Evolutionary conservation across 1,284 basidiomycete species (phyloP).

Genomic region (Boletus chippewaensis): DNA sequence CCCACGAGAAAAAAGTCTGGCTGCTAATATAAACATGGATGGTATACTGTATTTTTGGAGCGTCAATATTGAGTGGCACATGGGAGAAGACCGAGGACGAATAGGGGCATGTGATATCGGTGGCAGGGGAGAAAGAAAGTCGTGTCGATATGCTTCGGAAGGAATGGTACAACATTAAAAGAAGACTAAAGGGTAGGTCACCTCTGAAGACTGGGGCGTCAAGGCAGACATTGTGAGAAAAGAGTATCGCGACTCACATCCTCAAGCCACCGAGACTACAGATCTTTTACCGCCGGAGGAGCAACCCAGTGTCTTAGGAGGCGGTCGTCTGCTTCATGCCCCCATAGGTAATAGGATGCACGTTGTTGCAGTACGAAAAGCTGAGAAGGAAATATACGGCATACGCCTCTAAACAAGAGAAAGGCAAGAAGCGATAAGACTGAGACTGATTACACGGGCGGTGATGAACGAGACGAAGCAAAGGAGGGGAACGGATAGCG

Average conservation of each 20-base stretch:
- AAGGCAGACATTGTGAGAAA: not conserved
- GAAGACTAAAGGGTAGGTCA: not conserved
- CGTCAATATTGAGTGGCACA: not conserved
- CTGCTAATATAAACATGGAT: not conserved
- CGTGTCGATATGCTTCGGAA: constrained; percentile 1
- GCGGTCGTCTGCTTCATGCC: constrained; percentile 21
- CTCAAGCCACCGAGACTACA: constrained; percentile 11
- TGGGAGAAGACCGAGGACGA: not conserved
- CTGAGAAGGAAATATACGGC: constrained; percentile 26
- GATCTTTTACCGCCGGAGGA: constrained; percentile 24
- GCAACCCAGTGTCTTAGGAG: constrained; percentile 30
- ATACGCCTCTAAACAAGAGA: constrained; percentile 27
- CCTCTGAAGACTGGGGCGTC: not conserved
- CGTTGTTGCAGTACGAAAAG: constrained; percentile 28
- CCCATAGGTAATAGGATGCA: constrained; percentile 32
- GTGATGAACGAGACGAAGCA: not conserved
- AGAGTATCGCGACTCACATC: constrained; percentile 13
- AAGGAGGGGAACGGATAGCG: constrained; percentile 11
- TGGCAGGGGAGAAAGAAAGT: not conserved
- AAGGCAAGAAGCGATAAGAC: constrained; percentile 26
- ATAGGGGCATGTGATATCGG: not conserved
- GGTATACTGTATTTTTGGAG: constrained; percentile 8
- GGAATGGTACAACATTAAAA: constrained; percentile 12
- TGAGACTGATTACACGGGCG: constrained; percentile 18
- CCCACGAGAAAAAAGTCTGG: not conserved